Conservation (phyloP, 768 basidiomycete genomes). For the Sarcomyxa edulis region DNA sequence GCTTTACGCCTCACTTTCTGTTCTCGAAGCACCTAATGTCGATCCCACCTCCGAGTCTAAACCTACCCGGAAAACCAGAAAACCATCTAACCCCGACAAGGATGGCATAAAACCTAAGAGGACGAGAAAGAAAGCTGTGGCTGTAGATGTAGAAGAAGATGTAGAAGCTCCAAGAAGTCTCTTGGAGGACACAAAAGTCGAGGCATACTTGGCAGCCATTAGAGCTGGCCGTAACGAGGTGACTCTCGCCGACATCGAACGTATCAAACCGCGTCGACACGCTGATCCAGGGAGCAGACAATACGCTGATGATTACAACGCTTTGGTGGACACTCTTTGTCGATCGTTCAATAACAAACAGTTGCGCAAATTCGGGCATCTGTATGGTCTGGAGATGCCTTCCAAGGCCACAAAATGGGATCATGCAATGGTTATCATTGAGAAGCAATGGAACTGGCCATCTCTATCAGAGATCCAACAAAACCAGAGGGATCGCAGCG, state of each 20-base stretch:
- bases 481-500: conserved; percentile 43
- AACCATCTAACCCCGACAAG: not conserved
- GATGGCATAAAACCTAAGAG: too few relatives aligned
- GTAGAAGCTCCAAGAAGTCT: conserved; percentile 19
- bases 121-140: too few relatives aligned
- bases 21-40: not conserved
- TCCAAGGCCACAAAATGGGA: conserved; percentile 33
- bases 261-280: conserved; percentile 38
- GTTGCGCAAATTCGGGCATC: conserved; percentile 45
- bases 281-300: conserved; percentile 32
- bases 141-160: too few relatives aligned
- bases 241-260: conserved; percentile 59
- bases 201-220: conserved; percentile 53
- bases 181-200: conserved; percentile 40
- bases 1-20: not conserved
- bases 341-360: conserved; percentile 63
- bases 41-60: not conserved
- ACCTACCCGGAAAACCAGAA: not conserved
- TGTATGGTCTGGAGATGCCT: conserved; percentile 36
- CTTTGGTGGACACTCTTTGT: conserved; percentile 46
- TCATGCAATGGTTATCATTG: conserved; percentile 49
- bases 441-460: conserved; percentile 67
- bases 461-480: conserved; percentile 48
- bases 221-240: conserved; percentile 39
- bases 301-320: conserved; percentile 50